Percentiles rank a stretch among this genome's conserved stretches.
Conservation (phyloP, 371 early-diverging fungal species). For the Apophysomyces variabilis region DNA sequence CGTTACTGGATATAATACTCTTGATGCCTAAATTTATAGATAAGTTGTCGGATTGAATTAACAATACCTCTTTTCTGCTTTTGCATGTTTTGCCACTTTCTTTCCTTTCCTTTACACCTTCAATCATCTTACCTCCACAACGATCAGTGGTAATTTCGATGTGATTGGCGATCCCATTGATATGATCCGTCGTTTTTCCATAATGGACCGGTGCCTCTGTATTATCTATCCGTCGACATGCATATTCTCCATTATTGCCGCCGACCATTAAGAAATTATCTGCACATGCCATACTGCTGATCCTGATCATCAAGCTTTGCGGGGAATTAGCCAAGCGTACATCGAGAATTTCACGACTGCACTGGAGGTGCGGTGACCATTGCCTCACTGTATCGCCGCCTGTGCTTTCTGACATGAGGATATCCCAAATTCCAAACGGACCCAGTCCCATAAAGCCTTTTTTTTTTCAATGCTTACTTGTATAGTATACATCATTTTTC, state of each 20-base stretch:
- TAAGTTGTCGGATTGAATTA: neutral
- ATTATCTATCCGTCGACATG: slow-evolving; percentile 32
- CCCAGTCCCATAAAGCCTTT: neutral
- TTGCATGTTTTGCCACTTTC: too few relatives aligned
- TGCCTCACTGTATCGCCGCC: slow-evolving; percentile 58
- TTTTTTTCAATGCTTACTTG: slow-evolving; percentile 39
- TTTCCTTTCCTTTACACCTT: too few relatives aligned
- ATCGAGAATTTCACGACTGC: slow-evolving; percentile 53
- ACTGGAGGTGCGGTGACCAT: slow-evolving; percentile 69
- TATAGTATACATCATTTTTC: slow-evolving; percentile 74
- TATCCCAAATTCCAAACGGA: neutral
- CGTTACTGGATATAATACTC: slow-evolving; percentile 66
- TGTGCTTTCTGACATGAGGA: slow-evolving; percentile 19
- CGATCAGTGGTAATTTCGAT: slow-evolving; percentile 48
- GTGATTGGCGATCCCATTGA: slow-evolving; percentile 70
- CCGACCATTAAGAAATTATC: slow-evolving; percentile 46
- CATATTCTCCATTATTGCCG: slow-evolving; percentile 55
- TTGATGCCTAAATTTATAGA: neutral
- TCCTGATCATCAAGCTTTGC: slow-evolving; percentile 39
- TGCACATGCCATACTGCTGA: slow-evolving; percentile 73
- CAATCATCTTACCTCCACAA: slow-evolving; percentile 34
- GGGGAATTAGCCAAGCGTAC: slow-evolving; percentile 40
- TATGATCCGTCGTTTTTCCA: slow-evolving; percentile 41
- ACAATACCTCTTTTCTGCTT: neutral
- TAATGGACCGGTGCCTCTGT: slow-evolving; percentile 25